These are phyloP conservation scores for Huntiella bhutanensis DNA, from an alignment of 2,329 filamentous ascomycete genomes.

Conservation along the genomic window DNA sequence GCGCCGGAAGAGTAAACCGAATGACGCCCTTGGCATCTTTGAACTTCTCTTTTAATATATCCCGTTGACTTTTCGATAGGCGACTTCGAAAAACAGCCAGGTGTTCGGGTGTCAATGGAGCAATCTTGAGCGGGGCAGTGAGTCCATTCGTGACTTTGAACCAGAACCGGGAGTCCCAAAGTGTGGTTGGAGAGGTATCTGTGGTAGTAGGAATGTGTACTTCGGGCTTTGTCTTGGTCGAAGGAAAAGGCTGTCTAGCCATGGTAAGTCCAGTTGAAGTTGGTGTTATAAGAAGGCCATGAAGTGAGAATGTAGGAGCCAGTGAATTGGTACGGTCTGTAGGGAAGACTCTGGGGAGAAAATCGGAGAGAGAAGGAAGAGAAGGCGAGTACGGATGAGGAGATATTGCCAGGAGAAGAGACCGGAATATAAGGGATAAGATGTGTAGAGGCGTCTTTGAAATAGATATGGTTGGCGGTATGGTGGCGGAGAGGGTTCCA, in stretches of 20 bases:
- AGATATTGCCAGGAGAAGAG: slow-evolving; percentile 30
- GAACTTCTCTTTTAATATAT: slow-evolving; percentile 24
- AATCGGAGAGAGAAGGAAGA: slow-evolving; percentile 25
- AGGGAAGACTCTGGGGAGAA: slow-evolving; percentile 31
- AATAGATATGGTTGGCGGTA: not conserved
- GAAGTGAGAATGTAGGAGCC: slow-evolving; percentile 20
- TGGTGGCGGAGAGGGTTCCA: not conserved
- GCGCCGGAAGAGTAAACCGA: slow-evolving; percentile 34
- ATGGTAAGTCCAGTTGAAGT: slow-evolving; percentile 22
- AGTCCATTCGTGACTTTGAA: slow-evolving; percentile 27
- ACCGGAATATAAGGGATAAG: slow-evolving; percentile 25
- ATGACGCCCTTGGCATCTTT: slow-evolving; percentile 34
- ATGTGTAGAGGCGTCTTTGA: slow-evolving; percentile 18
- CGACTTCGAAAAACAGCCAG: slow-evolving; percentile 29
- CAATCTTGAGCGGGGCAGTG: slow-evolving; percentile 24
- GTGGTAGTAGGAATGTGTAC: too few relatives aligned
- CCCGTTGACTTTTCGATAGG: slow-evolving; percentile 18
- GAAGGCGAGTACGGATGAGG: slow-evolving; percentile 27
- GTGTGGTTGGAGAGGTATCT: slow-evolving; percentile 4
- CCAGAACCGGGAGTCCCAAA: slow-evolving; percentile 47
- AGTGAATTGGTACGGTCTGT: slow-evolving; percentile 17
- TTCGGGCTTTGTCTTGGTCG: slow-evolving; percentile 17
- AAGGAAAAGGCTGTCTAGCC: slow-evolving; percentile 11
- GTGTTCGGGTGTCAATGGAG: slow-evolving; percentile 26
- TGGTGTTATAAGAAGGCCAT: slow-evolving; percentile 24